Conservation (phyloP, 2,329 filamentous ascomycete species). For the Neoarthrinium moseri region DNA sequence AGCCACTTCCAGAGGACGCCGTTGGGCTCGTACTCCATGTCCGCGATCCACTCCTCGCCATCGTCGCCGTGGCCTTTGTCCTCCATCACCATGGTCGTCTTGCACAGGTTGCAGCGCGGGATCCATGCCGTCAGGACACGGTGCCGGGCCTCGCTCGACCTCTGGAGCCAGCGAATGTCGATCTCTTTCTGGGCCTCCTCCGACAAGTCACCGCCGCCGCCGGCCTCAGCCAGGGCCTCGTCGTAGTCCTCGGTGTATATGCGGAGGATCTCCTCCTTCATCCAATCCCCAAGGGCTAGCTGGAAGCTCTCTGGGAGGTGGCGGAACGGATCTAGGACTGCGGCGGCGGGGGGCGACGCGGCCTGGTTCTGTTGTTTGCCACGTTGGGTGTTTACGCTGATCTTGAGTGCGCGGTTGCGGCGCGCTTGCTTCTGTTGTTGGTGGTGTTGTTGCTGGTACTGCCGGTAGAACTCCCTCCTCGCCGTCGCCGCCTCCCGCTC, state of each 20-base stretch:
- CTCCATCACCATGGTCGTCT: slow-evolving; percentile 9
- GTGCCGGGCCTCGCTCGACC: background rate
- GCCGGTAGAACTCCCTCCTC: too few species aligned
- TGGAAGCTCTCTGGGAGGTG: background rate
- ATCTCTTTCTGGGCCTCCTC: background rate
- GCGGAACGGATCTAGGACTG: background rate
- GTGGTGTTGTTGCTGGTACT: too few species aligned
- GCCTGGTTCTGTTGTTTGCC: background rate
- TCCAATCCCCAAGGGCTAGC: background rate
- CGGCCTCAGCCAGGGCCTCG: background rate
- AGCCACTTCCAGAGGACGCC: slow-evolving; percentile 17
- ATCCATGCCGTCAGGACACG: slow-evolving; percentile 16
- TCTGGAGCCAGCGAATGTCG: slow-evolving; percentile 1
- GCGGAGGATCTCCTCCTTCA: background rate
- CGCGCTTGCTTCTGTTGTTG: too few species aligned
- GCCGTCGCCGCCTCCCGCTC: background rate
- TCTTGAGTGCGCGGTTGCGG: too few species aligned
- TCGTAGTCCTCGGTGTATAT: background rate
- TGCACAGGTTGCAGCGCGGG: slow-evolving; percentile 19
- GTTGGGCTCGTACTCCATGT: slow-evolving; percentile 17
- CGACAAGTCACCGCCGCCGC: background rate
- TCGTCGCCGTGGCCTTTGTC: background rate
- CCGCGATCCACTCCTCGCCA: slow-evolving; percentile 11
- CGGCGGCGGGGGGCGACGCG: background rate
- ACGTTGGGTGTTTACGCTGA: background rate